These are phyloP conservation scores for Solanum aculeatissimum DNA, from an alignment of 305 asterid species.

Conservation along the genomic window DNA sequence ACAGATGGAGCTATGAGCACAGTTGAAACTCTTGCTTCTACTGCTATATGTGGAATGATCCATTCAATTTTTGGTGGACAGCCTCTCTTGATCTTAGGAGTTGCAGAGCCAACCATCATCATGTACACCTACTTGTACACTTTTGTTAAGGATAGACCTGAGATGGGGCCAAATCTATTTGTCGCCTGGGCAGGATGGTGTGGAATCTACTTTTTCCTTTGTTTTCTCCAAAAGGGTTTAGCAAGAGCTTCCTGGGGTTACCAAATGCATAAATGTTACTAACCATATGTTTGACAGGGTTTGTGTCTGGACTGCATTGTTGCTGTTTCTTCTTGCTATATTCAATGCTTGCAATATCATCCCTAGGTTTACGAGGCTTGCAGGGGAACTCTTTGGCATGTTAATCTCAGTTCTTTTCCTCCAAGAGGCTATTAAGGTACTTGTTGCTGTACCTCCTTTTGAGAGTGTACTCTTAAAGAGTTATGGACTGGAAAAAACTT, in stretches of 20 bases:
- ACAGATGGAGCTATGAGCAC: constrained; percentile 79
- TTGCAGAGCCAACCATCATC: constrained; percentile 90
- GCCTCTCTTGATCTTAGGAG: constrained; percentile 79
- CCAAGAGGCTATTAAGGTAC: constrained; percentile 84
- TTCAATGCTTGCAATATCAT: constrained; percentile 70
- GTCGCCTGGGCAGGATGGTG: constrained; percentile 96
- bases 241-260: background rate
- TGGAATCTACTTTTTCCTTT: background rate
- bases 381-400: constrained; percentile 96
- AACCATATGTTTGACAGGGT: constrained; percentile 38
- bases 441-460: background rate
- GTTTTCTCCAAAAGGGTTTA: background rate
- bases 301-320: constrained; percentile 76
- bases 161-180: constrained; percentile 51
- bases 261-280: background rate
- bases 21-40: constrained; percentile 74
- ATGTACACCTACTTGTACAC: constrained; percentile 73
- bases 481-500: background rate
- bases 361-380: constrained; percentile 74
- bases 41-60: constrained; percentile 77
- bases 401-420: constrained; percentile 74
- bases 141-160: constrained; percentile 42
- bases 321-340: constrained; percentile 65
- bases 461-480: background rate
- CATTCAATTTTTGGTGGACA: constrained; percentile 85